These are phyloP conservation scores for Amylocarpus encephaloides DNA, from an alignment of 2,329 filamentous ascomycete species.

Conservation along the genomic window DNA sequence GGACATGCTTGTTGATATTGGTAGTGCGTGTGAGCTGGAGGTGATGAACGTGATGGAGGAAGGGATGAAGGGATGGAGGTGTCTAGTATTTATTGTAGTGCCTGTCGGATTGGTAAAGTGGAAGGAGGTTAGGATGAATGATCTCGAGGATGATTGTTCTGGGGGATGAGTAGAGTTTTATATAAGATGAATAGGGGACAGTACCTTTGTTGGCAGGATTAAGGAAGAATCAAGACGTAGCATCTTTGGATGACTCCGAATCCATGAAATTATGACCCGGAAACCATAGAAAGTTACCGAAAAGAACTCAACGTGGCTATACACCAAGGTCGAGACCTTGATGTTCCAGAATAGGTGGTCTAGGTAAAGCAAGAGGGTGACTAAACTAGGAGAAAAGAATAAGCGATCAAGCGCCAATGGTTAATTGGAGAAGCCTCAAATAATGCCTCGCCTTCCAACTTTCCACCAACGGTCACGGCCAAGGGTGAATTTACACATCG, in stretches of 20 bases:
- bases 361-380: no score
- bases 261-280: background rate
- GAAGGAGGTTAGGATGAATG: background rate
- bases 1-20: background rate
- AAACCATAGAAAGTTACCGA: background rate
- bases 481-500: background rate
- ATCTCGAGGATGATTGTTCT: background rate
- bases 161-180: background rate
- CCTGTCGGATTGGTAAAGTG: background rate
- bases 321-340: background rate
- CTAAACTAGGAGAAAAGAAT: background rate
- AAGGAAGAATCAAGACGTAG: background rate
- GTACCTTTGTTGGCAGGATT: background rate
- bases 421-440: background rate
- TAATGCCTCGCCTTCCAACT: background rate
- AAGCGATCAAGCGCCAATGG: background rate
- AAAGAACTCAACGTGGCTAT: background rate
- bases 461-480: background rate
- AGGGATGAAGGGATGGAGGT: background rate
- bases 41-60: background rate
- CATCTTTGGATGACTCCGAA: background rate
- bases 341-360: no score
- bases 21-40: background rate
- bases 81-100: background rate
- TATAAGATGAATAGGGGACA: background rate